Evolutionary conservation across 192 early-diverging fungal species (phyloP).

Genomic region (Coemansia interrupta): DNA sequence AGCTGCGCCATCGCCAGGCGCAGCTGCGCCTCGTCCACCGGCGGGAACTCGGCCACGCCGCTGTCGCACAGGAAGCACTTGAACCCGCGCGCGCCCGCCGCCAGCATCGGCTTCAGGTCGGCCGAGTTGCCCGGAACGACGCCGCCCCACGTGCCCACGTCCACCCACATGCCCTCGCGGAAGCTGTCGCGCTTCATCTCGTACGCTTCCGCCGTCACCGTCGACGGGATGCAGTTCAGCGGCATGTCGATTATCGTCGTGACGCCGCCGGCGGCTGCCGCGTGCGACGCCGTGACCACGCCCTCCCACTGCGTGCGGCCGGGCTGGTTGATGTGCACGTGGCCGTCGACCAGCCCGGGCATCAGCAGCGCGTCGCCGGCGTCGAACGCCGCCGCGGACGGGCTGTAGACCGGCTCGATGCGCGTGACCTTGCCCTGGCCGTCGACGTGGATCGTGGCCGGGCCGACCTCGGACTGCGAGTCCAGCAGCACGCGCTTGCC

Average conservation of each 20-base stretch:
- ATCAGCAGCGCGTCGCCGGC: constrained; percentile 62
- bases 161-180: constrained; percentile 67
- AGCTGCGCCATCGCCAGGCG: constrained; percentile 64
- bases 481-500: constrained; percentile 48
- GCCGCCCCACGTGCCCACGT: constrained; percentile 77
- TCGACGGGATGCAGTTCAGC: constrained; percentile 83
- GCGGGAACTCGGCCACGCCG: constrained; percentile 82
- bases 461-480: constrained; percentile 46
- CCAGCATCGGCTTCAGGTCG: constrained; percentile 64
- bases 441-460: constrained; percentile 61
- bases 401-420: constrained; percentile 46
- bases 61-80: constrained; percentile 83
- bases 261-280: constrained; percentile 78
- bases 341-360: constrained; percentile 73
- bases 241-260: constrained; percentile 84
- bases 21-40: constrained; percentile 67
- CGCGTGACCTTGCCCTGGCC: constrained; percentile 54
- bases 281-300: constrained; percentile 72
- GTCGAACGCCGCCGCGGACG: constrained; percentile 49
- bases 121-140: constrained; percentile 68
- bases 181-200: constrained; percentile 64
- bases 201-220: constrained; percentile 67
- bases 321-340: constrained; percentile 83
- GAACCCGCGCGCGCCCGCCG: constrained; percentile 71
- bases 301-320: constrained; percentile 85